Evolutionary conservation across 192 early-diverging fungal genomes (phyloP).

Genomic region (Helicostylum pulchrum): DNA sequence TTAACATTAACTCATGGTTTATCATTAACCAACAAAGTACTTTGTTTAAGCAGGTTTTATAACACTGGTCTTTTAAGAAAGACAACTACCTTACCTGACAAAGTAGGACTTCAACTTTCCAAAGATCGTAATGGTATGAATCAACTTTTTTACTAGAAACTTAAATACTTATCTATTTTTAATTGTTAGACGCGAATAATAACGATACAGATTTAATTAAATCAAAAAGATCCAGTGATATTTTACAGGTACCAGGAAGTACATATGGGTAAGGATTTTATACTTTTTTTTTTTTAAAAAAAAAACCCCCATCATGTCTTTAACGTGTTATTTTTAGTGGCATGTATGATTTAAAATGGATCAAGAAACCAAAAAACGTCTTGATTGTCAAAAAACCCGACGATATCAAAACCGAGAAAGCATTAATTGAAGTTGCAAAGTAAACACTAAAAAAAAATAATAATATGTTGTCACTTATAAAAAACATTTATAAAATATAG

Average conservation of each 20-base stretch:
- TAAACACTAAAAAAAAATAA: conserved; percentile 21
- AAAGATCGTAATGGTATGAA: conserved; percentile 6
- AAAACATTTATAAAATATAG: conserved; percentile 20
- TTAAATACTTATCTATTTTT: not conserved
- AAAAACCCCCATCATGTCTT: not conserved
- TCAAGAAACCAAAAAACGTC: conserved; percentile 62
- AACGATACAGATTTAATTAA: conserved; percentile 28
- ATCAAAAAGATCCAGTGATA: conserved; percentile 33
- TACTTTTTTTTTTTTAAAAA: too few relatives aligned
- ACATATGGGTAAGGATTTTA: conserved; percentile 42
- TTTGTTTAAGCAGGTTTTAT: conserved; percentile 2
- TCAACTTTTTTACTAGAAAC: not conserved
- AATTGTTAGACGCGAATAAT: not conserved
- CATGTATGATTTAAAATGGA: conserved; percentile 55
- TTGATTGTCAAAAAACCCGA: conserved; percentile 82
- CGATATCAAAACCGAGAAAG: conserved; percentile 59
- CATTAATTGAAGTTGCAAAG: conserved; percentile 64
- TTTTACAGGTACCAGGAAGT: conserved; percentile 47
- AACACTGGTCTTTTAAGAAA: conserved; percentile 14
- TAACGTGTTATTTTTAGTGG: conserved; percentile 31
- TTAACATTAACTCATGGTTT: not conserved
- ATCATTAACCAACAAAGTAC: too few relatives aligned
- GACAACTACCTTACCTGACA: conserved; percentile 14
- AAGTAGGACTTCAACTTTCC: conserved; percentile 13
- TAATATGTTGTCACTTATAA: conserved; percentile 5